Evolutionary conservation across 164 flowering plant genomes (phyloP), one percentile per base, ranked within the genome.

Genomic region (Saururus chinensis): DNA sequence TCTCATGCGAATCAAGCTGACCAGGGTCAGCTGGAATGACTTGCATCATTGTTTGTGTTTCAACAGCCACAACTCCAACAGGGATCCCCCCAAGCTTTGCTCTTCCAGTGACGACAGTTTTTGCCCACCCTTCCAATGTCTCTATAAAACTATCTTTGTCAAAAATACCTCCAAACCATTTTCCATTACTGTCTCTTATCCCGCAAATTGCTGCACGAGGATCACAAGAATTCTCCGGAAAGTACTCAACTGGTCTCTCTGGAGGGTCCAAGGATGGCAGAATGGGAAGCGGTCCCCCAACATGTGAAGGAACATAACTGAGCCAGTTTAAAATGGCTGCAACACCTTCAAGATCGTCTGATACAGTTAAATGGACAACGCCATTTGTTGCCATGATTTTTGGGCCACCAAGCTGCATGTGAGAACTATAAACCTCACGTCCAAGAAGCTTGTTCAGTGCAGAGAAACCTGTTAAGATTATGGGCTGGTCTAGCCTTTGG

Each of bases 341-440:
- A 24, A 91, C 73, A 12, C 96, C 99, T 79, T 95, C 98, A 65
- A 95, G 96, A 77, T 95, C 99, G 77, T 95, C 96, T 0, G 96
- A 81, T 48, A 95, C 99, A 12, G 99, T 95, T 23, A 87, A 82
- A 79, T 95, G 99, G 63, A 86, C 96, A 24, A 95, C 98, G 17
- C 99, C 99, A 68, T 95, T 95, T 3, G 99, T 91, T 19, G 86
- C 98, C 99, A 95, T 95, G 68, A 95, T 86, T 75, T 95, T 95
- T 41, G 99, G 99, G 25, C 99, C 99, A 57, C 99, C 99, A 59
- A 95, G 96, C 76, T 95, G 99, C 97, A 95, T 95, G 69, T 95
- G 99, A 42, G 99, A 95, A 76, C 99, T 95, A 70, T 95, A 95
- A 25, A 95, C 99, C 75, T 95, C 99, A 65, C 99, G 73, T 14